Base-by-base conservation (phyloP, 2,329 filamentous ascomycete species). In the Ambrosiella cleistominuta region DNA sequence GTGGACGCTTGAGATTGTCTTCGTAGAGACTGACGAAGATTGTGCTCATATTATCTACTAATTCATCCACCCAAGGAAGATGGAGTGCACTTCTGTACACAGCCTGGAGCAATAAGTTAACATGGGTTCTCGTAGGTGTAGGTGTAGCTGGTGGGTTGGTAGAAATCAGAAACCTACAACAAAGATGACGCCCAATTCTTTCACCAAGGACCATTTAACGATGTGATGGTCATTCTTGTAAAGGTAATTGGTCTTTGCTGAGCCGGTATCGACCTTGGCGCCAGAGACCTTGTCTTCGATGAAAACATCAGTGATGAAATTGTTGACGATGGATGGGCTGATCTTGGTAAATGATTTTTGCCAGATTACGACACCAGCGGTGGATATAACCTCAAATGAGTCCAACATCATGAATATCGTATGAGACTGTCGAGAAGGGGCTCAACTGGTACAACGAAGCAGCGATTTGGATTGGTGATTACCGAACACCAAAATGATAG, bases 41-140 rank as follows among this genome's bases (percentile, higher is more conserved):
- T 8, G 86, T 89, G 68, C 85, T 88, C 66, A 97, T 88, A 66
- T 97, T 95, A 67, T 96, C 91, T 64, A 98, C 82, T 53, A 98
- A 83, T 69, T 93, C 89, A 70, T 98, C 93, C 63, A 97, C 88
- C 93, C 94, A 98, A 11, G 87, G 90, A 7, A 98, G 80, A 70
- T 96, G 90, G 37, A 98, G 79, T 38, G 98, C 81, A 44, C 90
- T 96, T 68, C 95, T 87, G 70, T 98, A 98, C 63, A 98, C 93
- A 63, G 91, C 93, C 89, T 95, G 66, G 51, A 56, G 7, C 27
- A 35, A 35, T 35, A 19, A 42, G 39, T 42, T 27, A 27, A 27
- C 27, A 27, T 27, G 27, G 27, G 27, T 27, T 27, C 27, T 27
- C 27, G n/a, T 47, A 47, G 44, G 8, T 42, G 5, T 12, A 42